Base-by-base conservation (phyloP, 768 basidiomycete species). In the Russula dissimulans region DNA sequence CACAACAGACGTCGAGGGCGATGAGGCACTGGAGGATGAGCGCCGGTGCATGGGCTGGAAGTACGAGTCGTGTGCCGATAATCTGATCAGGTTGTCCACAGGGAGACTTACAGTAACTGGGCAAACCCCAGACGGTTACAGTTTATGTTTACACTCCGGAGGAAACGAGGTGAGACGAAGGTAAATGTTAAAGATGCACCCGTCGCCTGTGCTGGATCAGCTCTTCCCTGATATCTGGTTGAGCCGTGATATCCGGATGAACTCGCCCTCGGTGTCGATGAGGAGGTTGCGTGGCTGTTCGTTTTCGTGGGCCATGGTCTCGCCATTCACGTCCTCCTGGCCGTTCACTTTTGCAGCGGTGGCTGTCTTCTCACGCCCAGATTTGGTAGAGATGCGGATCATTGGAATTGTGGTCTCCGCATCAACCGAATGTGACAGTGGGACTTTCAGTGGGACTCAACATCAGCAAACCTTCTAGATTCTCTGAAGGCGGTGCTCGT, bases 11-110 rank as follows among this genome's bases (percentile, higher is more conserved):
- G 78, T 75, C 3, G 79, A 77, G 0, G 79, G 78, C 3, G 79
- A 81, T 1, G 81, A 79, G 0, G 65, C 11, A 68, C 67, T 54
- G 0, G 81, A 79, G 48, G 72, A 57, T 11, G 76, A 74, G 22
- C 86, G 79, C 12, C 79, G 79, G 66, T 89, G 87, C 0, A 80
- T 85, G 3, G 86, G 82, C 65, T 89, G 88, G 14, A 86, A 84
- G 67, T 80, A 81, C 5, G 87, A 82, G 60, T 91, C 89, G 0
- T 77, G 64, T 0, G 83, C 76, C 10, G 67, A 61, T 56, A 91
- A 70, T 10, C 89, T 89, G 60, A 92, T 86, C 55, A 92, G 72
- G 70, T 85, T 85, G 65, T 93, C 91, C 31, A 91, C 85, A 0
- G 88, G 75, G 50, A 63, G 45, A n/a, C n/a, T n/a, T n/a, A n/a